Conservation (phyloP, 2,329 filamentous ascomycete genomes). For the Atkinsonella texensis region DNA sequence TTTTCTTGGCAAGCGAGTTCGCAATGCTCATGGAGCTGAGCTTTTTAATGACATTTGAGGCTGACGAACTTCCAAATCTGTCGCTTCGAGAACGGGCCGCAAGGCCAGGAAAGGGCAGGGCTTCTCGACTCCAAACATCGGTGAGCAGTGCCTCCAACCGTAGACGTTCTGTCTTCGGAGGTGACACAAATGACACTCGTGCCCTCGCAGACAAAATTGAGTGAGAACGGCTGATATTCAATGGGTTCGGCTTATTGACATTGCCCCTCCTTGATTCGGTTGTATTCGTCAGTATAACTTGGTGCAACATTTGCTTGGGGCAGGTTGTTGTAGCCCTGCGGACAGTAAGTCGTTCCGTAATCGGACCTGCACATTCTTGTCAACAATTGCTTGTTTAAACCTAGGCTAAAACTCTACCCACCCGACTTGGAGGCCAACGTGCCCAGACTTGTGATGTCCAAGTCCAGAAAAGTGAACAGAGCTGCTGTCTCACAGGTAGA, state of each 20-base stretch:
- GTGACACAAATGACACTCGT: slow-evolving; percentile 57
- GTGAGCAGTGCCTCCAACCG: slow-evolving; percentile 61
- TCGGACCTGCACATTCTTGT: slow-evolving; percentile 33
- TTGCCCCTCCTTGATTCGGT: slow-evolving; percentile 49
- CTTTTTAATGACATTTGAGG: slow-evolving; percentile 78
- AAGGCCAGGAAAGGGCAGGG: slow-evolving; percentile 76
- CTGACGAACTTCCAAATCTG: slow-evolving; percentile 63
- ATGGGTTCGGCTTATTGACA: slow-evolving; percentile 24
- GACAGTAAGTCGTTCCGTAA: slow-evolving; percentile 61
- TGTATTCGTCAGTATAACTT: slow-evolving; percentile 82
- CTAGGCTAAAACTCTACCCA: slow-evolving; percentile 16
- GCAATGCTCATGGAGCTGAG: slow-evolving; percentile 73
- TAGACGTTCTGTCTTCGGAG: slow-evolving; percentile 62
- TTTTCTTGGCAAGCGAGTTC: slow-evolving; percentile 62
- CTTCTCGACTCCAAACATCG: slow-evolving; percentile 75
- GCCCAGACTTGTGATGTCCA: slow-evolving; percentile 64
- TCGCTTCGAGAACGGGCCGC: slow-evolving; percentile 51
- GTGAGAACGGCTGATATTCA: slow-evolving; percentile 63
- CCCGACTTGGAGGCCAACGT: slow-evolving; percentile 63
- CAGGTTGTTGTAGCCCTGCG: slow-evolving; percentile 67
- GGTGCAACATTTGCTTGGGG: slow-evolving; percentile 53
- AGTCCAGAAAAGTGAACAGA: slow-evolving; percentile 50
- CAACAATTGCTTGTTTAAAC: background rate
- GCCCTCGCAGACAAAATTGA: slow-evolving; percentile 61
- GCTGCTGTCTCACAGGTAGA: slow-evolving; percentile 25